Evolutionary conservation across 345 rosid genomes (phyloP).

Genomic region (Sisymbrium altissimum): DNA sequence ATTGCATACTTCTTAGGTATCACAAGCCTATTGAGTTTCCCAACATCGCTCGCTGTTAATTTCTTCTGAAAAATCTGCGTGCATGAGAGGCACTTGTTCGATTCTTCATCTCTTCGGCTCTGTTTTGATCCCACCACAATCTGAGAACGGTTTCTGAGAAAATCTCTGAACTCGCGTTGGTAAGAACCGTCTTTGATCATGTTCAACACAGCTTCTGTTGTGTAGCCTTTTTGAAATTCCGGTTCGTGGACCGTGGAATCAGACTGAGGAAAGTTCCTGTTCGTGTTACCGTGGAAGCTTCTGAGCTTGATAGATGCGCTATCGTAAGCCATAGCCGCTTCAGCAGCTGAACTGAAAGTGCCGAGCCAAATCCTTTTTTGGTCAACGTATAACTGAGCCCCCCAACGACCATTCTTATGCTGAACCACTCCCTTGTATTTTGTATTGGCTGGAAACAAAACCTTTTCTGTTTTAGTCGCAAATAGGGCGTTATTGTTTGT

Average conservation of each 20-base stretch:
- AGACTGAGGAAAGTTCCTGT: conserved; percentile 53
- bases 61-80: conserved; percentile 52
- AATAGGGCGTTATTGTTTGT: background rate
- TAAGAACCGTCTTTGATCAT: conserved; percentile 76
- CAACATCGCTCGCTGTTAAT: conserved; percentile 78
- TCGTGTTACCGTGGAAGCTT: conserved; percentile 32
- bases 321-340: conserved; percentile 60
- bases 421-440: conserved; percentile 50
- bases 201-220: conserved; percentile 41
- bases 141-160: conserved; percentile 25
- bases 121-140: background rate
- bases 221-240: conserved; percentile 35
- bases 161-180: conserved; percentile 42
- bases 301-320: conserved; percentile 51
- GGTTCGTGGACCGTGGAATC: conserved; percentile 43
- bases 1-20: conserved; percentile 64
- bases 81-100: background rate
- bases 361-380: conserved; percentile 45
- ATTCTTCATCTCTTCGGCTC: background rate
- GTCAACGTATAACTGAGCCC: conserved; percentile 53
- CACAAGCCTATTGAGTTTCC: conserved; percentile 79
- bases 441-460: background rate
- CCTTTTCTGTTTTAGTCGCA: background rate
- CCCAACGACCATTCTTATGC: conserved; percentile 51
- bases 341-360: conserved; percentile 48